Evolutionary conservation across 2,329 filamentous ascomycete species (phyloP).

Genomic region (Alternaria dauci): DNA sequence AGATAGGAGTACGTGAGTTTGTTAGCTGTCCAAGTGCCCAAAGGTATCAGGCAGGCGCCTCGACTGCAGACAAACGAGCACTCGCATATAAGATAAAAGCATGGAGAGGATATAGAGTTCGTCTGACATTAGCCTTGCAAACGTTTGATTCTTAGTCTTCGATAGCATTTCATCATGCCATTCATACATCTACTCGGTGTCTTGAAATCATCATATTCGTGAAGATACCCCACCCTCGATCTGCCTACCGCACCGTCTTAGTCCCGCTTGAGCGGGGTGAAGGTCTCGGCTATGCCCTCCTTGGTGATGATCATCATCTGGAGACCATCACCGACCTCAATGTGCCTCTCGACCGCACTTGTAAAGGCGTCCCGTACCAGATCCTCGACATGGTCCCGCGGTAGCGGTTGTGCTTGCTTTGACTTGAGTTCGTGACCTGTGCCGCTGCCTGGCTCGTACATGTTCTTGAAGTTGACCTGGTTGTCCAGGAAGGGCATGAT

Average conservation of each 20-base stretch:
- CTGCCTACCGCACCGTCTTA: slow-evolving; percentile 25
- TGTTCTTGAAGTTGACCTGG: slow-evolving; percentile 99
- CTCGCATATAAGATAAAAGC: neutral
- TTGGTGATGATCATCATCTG: slow-evolving; percentile 95
- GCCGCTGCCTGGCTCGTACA: slow-evolving; percentile 88
- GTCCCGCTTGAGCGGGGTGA: slow-evolving; percentile 77
- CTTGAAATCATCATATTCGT: slow-evolving; percentile 50
- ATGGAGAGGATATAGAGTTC: neutral
- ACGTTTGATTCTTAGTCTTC: neutral
- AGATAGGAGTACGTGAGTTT: neutral
- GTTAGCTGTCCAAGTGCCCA: neutral
- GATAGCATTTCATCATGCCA: slow-evolving; percentile 23
- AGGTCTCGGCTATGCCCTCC: slow-evolving; percentile 86
- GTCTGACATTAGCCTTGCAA: slow-evolving; percentile 3
- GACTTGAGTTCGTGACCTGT: slow-evolving; percentile 81
- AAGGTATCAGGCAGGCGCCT: neutral
- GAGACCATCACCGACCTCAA: slow-evolving; percentile 95
- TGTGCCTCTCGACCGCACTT: slow-evolving; percentile 96
- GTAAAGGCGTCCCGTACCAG: slow-evolving; percentile 98
- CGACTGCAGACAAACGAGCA: neutral
- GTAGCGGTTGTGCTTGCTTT: slow-evolving; percentile 73
- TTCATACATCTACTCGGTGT: slow-evolving; percentile 30
- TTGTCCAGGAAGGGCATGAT: slow-evolving; percentile 99
- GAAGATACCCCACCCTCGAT: slow-evolving; percentile 38
- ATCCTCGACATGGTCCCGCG: slow-evolving; percentile 77